Base-by-base conservation (phyloP, 2,329 filamentous ascomycete species). In the Cladosporium austrohemisphaericum region DNA sequence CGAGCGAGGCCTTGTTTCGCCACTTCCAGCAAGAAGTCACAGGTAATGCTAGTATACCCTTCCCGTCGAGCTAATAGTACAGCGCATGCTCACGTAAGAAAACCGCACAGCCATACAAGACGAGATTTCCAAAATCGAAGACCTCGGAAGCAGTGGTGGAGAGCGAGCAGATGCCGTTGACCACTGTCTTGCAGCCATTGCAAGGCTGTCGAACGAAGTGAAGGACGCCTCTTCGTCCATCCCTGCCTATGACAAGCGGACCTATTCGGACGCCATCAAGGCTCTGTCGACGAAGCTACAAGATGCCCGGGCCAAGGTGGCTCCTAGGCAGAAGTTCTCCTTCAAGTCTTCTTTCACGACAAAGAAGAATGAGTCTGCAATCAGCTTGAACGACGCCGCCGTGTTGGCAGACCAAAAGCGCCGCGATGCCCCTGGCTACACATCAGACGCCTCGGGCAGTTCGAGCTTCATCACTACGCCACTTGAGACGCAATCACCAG, bases 231-330 rank as follows among this genome's bases (percentile, higher is more conserved):
- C 86, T 1, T 83, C 84, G 49, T 89, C 85, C 57, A 81, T 95
- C 13, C 90, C 93, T 2, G 83, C 89, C 6, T 94, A 96, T 65
- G 93, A 97, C 62, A 88, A 93, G 66, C 82, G 88, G 58, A 85
- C 86, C 19, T 97, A 95, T 64, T 80, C 84, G 35, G 83, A 91
- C 81, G 80, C 86, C 18, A 83, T 96, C 68, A 95, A 93, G 73
- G 78, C 78, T 13, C 74, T 96, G 11, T 84, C 85, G 14, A 87
- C 92, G 50, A 88, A 86, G 61, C 76, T 96, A 19, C 84, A 86
- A 59, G 79, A 84, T 51, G 83, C 81, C 6, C 80, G 84, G 13
- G 77, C 80, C 31, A 79, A 77, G 18, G 78, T 88, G 46, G 80
- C 81, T 0, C 88, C 90, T 6, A 86, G 85, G 57, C 80, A 83